Conservation (phyloP, 306 rosid species). For the Cucumis hystrix region DNA sequence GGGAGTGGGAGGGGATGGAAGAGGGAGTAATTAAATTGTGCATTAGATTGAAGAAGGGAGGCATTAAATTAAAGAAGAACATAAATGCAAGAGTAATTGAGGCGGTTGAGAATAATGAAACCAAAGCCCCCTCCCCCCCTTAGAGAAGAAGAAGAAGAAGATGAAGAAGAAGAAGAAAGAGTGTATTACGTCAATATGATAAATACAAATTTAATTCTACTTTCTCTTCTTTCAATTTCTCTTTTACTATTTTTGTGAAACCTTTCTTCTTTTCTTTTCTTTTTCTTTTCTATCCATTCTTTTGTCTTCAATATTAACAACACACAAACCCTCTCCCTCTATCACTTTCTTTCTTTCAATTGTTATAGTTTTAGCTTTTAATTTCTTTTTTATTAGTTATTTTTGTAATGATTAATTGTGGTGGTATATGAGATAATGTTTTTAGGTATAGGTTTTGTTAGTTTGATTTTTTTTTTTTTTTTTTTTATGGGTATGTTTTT, state of each 20-base stretch:
- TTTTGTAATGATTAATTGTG: too few relatives aligned
- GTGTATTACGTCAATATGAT: background rate
- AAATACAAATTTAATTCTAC: background rate
- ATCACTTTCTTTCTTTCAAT: too few relatives aligned
- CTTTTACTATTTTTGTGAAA: background rate
- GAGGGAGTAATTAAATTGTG: too few relatives aligned
- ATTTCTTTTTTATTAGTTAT: too few relatives aligned
- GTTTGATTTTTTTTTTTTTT: background rate
- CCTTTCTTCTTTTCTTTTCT: background rate
- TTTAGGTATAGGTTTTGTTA: background rate
- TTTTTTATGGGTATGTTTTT: background rate
- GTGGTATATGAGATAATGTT: too few relatives aligned
- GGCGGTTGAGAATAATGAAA: constrained; percentile 1
- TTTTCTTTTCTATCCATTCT: background rate
- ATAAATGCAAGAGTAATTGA: constrained; percentile 7
- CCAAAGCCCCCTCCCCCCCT: too few relatives aligned
- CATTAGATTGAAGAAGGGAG: too few relatives aligned
- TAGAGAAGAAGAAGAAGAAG: too few relatives aligned
- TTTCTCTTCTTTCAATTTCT: background rate
- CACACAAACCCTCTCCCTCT: too few relatives aligned
- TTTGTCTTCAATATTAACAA: too few relatives aligned
- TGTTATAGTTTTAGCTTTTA: too few relatives aligned
- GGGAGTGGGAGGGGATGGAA: too few relatives aligned
- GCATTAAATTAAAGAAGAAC: background rate
- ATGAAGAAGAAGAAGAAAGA: background rate